phyloP scores from a whole-genome alignment of 129 eudicot genomes.

The Helichrysum umbraculigerum region DNA sequence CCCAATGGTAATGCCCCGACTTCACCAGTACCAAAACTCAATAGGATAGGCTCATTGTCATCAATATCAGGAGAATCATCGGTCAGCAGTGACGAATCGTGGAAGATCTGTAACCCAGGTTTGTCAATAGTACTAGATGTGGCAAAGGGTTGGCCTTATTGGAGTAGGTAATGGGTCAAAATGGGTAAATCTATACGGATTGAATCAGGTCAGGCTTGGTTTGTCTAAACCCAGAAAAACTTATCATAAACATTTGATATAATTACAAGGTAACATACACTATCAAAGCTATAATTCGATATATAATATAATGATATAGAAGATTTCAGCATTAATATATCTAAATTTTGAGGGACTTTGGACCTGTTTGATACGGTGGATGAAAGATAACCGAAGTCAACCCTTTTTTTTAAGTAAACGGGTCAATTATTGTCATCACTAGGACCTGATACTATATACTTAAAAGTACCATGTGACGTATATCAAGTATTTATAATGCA shows the following conservation, averaged over 20 bases:
- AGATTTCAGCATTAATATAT: no score
- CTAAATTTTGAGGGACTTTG: no score
- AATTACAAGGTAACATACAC: neutral
- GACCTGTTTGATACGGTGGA: no score
- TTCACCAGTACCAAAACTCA: slow-evolving; percentile 22
- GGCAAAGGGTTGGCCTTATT: neutral
- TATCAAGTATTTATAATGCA: neutral
- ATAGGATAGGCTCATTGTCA: neutral
- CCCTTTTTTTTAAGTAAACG: neutral
- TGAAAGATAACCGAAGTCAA: neutral
- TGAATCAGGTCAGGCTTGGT: neutral
- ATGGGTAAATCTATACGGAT: neutral
- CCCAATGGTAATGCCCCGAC: slow-evolving; percentile 19
- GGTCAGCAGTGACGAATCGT: slow-evolving; percentile 27
- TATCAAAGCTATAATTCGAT: neutral
- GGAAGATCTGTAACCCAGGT: slow-evolving; percentile 55
- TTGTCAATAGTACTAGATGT: slow-evolving; percentile 2
- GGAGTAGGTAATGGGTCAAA: neutral
- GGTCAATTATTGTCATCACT: neutral
- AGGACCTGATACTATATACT: neutral
- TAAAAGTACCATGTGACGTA: neutral
- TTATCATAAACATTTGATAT: no score
- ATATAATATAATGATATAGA: no score
- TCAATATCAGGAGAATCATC: slow-evolving; percentile 17
- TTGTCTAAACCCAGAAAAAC: neutral